Evolutionary conservation across 768 basidiomycete genomes (phyloP).

Genomic region (Lentinula sp.): DNA sequence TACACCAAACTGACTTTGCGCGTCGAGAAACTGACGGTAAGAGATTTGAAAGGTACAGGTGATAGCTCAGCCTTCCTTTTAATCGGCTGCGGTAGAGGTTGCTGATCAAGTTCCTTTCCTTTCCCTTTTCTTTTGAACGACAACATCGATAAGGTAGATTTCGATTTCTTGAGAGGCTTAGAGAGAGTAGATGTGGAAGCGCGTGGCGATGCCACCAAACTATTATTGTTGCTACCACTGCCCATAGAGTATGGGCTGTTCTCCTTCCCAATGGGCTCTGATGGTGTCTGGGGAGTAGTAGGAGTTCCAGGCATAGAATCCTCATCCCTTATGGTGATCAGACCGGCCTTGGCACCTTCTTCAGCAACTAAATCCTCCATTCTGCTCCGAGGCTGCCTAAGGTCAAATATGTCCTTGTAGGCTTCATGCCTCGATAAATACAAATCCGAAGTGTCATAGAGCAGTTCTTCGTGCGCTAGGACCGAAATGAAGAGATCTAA

Average conservation of each 20-base stretch:
- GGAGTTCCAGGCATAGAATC: not conserved
- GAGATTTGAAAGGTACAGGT: slow-evolving; percentile 30
- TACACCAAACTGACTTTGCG: slow-evolving; percentile 34
- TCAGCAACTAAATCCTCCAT: slow-evolving; percentile 66
- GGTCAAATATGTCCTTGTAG: slow-evolving; percentile 76
- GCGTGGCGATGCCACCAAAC: not conserved
- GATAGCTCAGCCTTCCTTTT: not conserved
- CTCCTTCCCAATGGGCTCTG: not conserved
- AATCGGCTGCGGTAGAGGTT: not conserved
- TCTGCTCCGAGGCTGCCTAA: slow-evolving; percentile 65
- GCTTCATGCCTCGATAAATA: slow-evolving; percentile 72
- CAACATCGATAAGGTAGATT: not conserved
- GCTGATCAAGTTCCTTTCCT: not conserved
- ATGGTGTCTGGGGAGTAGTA: not conserved
- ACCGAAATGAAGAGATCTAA: slow-evolving; percentile 78
- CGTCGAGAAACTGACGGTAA: slow-evolving; percentile 36
- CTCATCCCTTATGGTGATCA: not conserved
- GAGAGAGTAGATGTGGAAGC: not conserved
- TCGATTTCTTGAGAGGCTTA: not conserved
- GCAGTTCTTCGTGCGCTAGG: slow-evolving; percentile 75
- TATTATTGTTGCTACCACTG: not conserved
- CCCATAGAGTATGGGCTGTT: not conserved
- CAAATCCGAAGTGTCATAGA: slow-evolving; percentile 65
- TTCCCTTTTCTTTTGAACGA: not conserved
- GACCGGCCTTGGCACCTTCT: slow-evolving; percentile 32